These are phyloP conservation scores for Microthlaspi erraticum DNA, from an alignment of 345 rosid species.

Conservation along the genomic window DNA sequence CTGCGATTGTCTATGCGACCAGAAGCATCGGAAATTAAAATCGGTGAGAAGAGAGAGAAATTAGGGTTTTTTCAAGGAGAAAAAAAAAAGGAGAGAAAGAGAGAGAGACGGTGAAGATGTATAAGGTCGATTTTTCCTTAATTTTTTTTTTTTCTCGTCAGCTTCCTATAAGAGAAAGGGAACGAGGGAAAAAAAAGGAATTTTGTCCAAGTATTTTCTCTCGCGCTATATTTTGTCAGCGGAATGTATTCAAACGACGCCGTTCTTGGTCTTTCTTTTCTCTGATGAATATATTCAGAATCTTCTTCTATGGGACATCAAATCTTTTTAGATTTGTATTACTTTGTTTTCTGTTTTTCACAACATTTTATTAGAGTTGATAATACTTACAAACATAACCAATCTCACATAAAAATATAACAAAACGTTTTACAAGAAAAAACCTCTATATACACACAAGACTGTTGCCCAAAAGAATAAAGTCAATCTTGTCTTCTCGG, in stretches of 20 bases:
- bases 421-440: conserved; percentile 15
- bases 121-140: conserved; percentile 26
- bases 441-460: conserved; percentile 44
- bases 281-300: neutral
- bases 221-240: neutral
- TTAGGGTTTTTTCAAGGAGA: conserved; percentile 27
- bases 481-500: conserved; percentile 27
- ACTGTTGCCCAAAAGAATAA: conserved; percentile 38
- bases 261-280: conserved; percentile 22
- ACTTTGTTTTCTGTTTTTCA: neutral
- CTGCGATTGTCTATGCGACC: conserved; percentile 36
- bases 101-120: conserved; percentile 28
- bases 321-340: neutral
- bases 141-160: neutral
- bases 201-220: conserved; percentile 8
- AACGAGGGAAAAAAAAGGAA: neutral
- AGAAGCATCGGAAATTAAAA: conserved; percentile 32
- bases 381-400: conserved; percentile 18
- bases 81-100: neutral
- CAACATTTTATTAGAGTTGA: conserved; percentile 2
- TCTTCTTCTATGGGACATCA: neutral
- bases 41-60: conserved; percentile 36
- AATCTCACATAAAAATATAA: conserved; percentile 14
- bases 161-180: conserved; percentile 8
- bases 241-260: neutral